A percentile compares a stretch with the other conserved stretches of the same genome.
phyloP scores from a whole-genome alignment of 441 rosid genomes.

The Adansonia rubrostipa region DNA sequence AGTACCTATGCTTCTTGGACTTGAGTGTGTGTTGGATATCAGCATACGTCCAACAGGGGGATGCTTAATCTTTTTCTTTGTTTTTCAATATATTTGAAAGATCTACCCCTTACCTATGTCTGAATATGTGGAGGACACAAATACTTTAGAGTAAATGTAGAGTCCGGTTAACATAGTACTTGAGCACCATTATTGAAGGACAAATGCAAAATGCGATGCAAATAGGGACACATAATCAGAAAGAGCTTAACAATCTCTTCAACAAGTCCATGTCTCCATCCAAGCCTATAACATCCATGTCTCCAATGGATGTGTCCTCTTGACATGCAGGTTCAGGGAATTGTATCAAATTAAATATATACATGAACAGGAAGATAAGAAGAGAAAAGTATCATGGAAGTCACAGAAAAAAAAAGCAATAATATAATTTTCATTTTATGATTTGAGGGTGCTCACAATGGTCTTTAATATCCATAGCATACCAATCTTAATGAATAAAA shows the following conservation, averaged over 20 bases:
- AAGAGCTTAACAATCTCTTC: conserved; percentile 59
- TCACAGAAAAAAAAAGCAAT: conserved; percentile 14
- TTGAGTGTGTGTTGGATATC: no score
- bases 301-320: conserved; percentile 96
- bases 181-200: not conserved
- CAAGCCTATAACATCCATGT: conserved; percentile 98
- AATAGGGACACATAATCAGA: not conserved
- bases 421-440: not conserved
- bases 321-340: conserved; percentile 57
- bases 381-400: not conserved
- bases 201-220: not conserved
- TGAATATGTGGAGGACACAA: no score
- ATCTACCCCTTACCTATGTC: no score
- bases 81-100: no score
- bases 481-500: conserved; percentile 91
- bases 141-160: no score
- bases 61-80: no score
- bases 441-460: not conserved
- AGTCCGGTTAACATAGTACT: not conserved
- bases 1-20: no score
- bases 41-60: no score
- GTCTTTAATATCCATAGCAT: conserved; percentile 6
- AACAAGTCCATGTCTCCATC: conserved; percentile 95
- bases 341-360: conserved; percentile 8
- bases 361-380: not conserved